Percentiles rank a stretch among this genome's conserved stretches.
phyloP scores from a whole-genome alignment of 345 rosid genomes.

The Jatropha curcas region DNA sequence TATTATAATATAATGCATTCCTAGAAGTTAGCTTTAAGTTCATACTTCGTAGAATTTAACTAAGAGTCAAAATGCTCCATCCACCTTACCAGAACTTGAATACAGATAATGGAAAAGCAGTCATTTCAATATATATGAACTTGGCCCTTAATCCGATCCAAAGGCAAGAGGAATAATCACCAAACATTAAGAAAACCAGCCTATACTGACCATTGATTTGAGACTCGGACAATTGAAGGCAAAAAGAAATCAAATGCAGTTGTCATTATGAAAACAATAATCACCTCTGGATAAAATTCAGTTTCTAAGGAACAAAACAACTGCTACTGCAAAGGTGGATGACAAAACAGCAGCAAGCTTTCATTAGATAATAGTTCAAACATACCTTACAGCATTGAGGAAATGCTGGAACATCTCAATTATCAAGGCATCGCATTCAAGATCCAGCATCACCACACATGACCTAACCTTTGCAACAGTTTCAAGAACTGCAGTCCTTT shows the following conservation, averaged over 20 bases:
- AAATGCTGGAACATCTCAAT: slow-evolving; percentile 89
- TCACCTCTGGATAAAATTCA: neutral
- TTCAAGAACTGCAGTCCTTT: slow-evolving; percentile 85
- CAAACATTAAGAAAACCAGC: neutral
- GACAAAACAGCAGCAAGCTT: neutral
- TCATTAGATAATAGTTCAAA: slow-evolving; percentile 9
- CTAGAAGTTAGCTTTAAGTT: too few species aligned
- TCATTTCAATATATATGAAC: neutral
- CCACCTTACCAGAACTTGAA: neutral
- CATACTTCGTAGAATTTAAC: neutral
- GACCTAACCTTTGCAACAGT: slow-evolving; percentile 96
- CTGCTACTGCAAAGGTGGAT: neutral
- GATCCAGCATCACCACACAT: slow-evolving; percentile 97
- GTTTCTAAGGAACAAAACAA: neutral
- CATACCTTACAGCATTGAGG: slow-evolving; percentile 77
- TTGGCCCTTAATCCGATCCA: too few species aligned
- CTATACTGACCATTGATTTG: neutral
- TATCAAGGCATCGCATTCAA: slow-evolving; percentile 86
- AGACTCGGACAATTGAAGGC: neutral
- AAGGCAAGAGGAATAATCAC: neutral
- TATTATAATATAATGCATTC: too few species aligned
- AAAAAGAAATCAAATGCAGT: neutral
- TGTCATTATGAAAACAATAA: neutral
- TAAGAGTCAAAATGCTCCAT: neutral
- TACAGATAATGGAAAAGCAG: neutral